Evolutionary conservation across 495 filamentous ascomycete genomes (phyloP).

Genomic region (Bathelium albidoporum): DNA sequence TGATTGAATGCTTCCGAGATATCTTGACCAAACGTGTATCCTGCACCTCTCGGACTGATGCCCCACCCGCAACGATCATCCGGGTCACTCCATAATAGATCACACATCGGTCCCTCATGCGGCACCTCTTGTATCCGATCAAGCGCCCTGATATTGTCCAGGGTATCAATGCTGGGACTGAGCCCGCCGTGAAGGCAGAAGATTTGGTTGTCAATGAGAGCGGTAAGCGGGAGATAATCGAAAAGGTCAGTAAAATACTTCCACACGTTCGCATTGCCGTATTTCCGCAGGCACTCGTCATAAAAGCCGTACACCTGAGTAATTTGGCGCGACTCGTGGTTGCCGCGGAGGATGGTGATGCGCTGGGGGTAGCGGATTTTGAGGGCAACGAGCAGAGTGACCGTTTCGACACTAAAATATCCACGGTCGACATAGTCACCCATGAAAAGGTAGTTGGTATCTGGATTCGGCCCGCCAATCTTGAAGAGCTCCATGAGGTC

Average conservation of each 20-base stretch:
- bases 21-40: slow-evolving; percentile 98
- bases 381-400: slow-evolving; percentile 84
- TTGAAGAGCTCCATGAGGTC: slow-evolving; percentile 29
- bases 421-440: slow-evolving; percentile 96
- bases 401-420: slow-evolving; percentile 94
- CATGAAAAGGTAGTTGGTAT: slow-evolving; percentile 47
- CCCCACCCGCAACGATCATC: slow-evolving; percentile 99
- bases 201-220: slow-evolving; percentile 98
- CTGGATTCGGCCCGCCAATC: slow-evolving; percentile 24
- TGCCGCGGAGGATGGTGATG: slow-evolving; percentile 93
- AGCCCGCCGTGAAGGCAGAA: slow-evolving; percentile 98
- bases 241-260: slow-evolving; percentile 99
- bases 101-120: slow-evolving; percentile 98
- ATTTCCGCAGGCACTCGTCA: slow-evolving; percentile 94
- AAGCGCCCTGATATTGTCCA: slow-evolving; percentile 93
- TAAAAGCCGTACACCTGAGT: slow-evolving; percentile 98
- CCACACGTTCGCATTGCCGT: slow-evolving; percentile 98
- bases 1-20: slow-evolving; percentile 99
- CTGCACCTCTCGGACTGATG: slow-evolving; percentile 91
- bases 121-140: slow-evolving; percentile 98
- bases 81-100: slow-evolving; percentile 93
- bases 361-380: slow-evolving; percentile 95
- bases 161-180: slow-evolving; percentile 91
- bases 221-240: slow-evolving; percentile 96
- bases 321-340: slow-evolving; percentile 96